These are phyloP conservation scores for Gossypium laxum DNA, from an alignment of 441 rosid species.

Conservation along the genomic window DNA sequence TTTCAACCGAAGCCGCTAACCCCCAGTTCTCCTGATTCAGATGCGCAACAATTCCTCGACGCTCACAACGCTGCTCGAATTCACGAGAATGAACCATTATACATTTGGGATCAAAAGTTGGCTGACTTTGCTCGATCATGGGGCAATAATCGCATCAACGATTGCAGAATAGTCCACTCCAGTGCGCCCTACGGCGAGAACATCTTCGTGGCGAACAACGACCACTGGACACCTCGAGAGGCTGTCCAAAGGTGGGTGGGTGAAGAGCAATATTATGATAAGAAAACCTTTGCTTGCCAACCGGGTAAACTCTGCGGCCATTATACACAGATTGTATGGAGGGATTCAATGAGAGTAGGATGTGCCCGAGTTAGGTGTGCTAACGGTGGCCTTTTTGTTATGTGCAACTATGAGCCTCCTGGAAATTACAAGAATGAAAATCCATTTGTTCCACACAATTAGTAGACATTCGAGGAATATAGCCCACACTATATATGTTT, in stretches of 20 bases:
- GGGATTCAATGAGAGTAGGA: conserved; percentile 24
- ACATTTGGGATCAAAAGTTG: conserved; percentile 24
- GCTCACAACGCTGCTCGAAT: conserved; percentile 29
- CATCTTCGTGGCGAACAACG: conserved; percentile 23
- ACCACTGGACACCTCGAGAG: conserved; percentile 23
- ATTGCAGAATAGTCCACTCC: conserved; percentile 31
- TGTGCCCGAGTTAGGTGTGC: conserved; percentile 25
- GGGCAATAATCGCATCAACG: conserved; percentile 22
- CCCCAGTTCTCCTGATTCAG: background rate
- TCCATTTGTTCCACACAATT: conserved; percentile 9
- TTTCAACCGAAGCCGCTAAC: background rate
- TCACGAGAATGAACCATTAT: conserved; percentile 20
- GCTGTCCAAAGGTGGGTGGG: conserved; percentile 25
- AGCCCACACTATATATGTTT: no score
- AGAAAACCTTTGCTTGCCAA: conserved; percentile 15
- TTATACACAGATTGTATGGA: conserved; percentile 38
- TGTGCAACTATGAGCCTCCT: conserved; percentile 32
- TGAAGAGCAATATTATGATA: conserved; percentile 21
- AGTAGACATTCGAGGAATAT: background rate
- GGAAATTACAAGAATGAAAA: conserved; percentile 27
- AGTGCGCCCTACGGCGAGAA: conserved; percentile 31
- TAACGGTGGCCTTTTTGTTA: conserved; percentile 20
- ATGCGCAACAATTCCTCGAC: conserved; percentile 18
- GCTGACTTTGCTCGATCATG: conserved; percentile 26
- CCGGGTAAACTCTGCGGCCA: conserved; percentile 25